A percentile compares a stretch with the other conserved stretches of the same genome.
Evolutionary conservation across 2,329 filamentous ascomycete species (phyloP).

Genomic region (Clonostachys rosea): DNA sequence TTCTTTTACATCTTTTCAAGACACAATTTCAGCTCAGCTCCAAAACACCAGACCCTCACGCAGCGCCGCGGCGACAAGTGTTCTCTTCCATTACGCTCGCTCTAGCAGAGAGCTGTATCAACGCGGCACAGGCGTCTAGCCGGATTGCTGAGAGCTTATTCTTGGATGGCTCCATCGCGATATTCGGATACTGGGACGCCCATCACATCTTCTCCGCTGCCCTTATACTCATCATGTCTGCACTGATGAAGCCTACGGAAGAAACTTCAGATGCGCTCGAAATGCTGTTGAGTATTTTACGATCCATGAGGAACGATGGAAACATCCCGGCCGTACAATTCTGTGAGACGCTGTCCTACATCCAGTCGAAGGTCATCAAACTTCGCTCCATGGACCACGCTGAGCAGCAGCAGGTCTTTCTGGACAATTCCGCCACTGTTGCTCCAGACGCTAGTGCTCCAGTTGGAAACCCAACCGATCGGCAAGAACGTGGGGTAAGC

Average conservation of each 20-base stretch:
- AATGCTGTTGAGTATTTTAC: slow-evolving; percentile 16
- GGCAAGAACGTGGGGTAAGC: background rate
- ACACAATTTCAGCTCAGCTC: slow-evolving; percentile 14
- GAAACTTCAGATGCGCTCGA: slow-evolving; percentile 17
- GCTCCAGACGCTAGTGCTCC: background rate
- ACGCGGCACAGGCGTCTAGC: slow-evolving; percentile 17
- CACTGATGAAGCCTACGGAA: slow-evolving; percentile 17
- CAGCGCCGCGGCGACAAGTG: slow-evolving; percentile 8
- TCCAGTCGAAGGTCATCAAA: slow-evolving; percentile 9
- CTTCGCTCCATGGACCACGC: slow-evolving; percentile 7
- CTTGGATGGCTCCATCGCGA: slow-evolving; percentile 12
- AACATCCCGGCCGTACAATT: slow-evolving; percentile 20
- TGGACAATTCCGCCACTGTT: background rate
- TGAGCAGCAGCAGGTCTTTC: slow-evolving; percentile 1
- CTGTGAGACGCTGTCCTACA: slow-evolving; percentile 17
- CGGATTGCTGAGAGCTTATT: slow-evolving; percentile 16
- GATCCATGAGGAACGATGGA: slow-evolving; percentile 19
- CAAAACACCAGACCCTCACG: background rate
- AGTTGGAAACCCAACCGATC: background rate
- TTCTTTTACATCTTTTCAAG: slow-evolving; percentile 21
- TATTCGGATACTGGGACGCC: slow-evolving; percentile 23
- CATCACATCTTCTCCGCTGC: slow-evolving; percentile 23
- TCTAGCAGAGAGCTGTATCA: slow-evolving; percentile 23
- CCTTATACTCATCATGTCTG: slow-evolving; percentile 21
- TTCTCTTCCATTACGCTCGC: slow-evolving; percentile 21